phyloP scores from a whole-genome alignment of 176 grass and related monocot genomes.

The Eragrostis curvula region DNA sequence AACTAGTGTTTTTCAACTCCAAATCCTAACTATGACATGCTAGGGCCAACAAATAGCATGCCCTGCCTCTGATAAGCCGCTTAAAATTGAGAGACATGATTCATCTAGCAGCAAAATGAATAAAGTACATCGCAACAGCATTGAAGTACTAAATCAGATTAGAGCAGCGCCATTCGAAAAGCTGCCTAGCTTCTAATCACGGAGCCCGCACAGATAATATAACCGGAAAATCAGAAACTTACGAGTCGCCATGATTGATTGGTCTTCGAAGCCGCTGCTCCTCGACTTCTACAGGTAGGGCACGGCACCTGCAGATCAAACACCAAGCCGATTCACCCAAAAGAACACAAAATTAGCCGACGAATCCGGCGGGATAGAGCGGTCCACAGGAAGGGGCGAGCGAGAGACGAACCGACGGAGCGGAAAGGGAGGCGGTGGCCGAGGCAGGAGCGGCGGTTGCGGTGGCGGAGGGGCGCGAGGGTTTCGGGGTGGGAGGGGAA shows the following conservation, averaged over 20 bases:
- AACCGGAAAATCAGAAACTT: background rate
- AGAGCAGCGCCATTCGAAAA: background rate
- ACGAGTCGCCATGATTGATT: slow-evolving; percentile 60
- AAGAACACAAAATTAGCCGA: background rate
- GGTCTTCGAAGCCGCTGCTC: slow-evolving; percentile 18
- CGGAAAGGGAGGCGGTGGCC: background rate
- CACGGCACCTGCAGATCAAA: slow-evolving; percentile 55
- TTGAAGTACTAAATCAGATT: background rate
- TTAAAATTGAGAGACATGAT: background rate
- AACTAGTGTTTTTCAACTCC: too few species aligned
- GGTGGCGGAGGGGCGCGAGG: slow-evolving; percentile 18
- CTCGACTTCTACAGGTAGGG: background rate
- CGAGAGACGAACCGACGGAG: slow-evolving; percentile 22
- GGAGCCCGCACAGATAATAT: background rate
- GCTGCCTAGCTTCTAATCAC: background rate
- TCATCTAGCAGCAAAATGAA: background rate
- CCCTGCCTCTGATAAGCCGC: background rate
- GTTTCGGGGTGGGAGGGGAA: slow-evolving; percentile 4
- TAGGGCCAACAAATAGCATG: background rate
- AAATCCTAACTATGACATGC: background rate
- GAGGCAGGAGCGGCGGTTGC: background rate
- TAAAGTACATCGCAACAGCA: background rate
- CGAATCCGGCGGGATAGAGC: background rate
- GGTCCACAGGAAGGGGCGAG: background rate
- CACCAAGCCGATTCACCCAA: slow-evolving; percentile 10